Conservation (phyloP, 345 rosid species). For the Ceriops zippeliana region DNA sequence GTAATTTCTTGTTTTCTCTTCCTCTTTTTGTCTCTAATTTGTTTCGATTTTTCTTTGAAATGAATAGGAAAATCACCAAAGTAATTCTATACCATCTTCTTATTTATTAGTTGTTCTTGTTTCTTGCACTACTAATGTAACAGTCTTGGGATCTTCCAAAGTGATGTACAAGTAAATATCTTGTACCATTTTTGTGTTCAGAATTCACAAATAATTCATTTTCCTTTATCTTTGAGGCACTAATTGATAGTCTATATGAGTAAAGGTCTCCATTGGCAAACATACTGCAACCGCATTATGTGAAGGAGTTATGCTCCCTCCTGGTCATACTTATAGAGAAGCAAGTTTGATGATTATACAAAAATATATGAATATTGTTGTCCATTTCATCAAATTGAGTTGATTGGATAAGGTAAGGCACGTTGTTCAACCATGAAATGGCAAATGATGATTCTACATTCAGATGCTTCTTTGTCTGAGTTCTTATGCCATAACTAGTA, state of each 20-base stretch:
- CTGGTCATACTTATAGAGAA: conserved; percentile 48
- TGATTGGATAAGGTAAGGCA: background rate
- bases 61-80: conserved; percentile 19
- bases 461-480: too few relatives aligned
- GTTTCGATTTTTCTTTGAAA: background rate
- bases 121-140: conserved; percentile 30
- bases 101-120: conserved; percentile 31
- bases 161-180: conserved; percentile 42
- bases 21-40: background rate
- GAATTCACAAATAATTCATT: conserved; percentile 9
- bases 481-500: too few relatives aligned
- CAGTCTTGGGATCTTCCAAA: conserved; percentile 35
- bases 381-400: conserved; percentile 31
- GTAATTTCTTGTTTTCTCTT: background rate
- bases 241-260: conserved; percentile 20
- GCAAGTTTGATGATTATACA: conserved; percentile 35
- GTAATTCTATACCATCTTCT: conserved; percentile 30
- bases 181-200: background rate
- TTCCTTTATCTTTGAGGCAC: conserved; percentile 5
- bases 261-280: conserved; percentile 62
- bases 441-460: too few relatives aligned
- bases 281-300: conserved; percentile 46
- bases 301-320: conserved; percentile 56
- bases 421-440: background rate
- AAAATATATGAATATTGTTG: background rate